Conservation (phyloP, 2,329 filamentous ascomycete genomes). For the Pestalotiopsis sp. region DNA sequence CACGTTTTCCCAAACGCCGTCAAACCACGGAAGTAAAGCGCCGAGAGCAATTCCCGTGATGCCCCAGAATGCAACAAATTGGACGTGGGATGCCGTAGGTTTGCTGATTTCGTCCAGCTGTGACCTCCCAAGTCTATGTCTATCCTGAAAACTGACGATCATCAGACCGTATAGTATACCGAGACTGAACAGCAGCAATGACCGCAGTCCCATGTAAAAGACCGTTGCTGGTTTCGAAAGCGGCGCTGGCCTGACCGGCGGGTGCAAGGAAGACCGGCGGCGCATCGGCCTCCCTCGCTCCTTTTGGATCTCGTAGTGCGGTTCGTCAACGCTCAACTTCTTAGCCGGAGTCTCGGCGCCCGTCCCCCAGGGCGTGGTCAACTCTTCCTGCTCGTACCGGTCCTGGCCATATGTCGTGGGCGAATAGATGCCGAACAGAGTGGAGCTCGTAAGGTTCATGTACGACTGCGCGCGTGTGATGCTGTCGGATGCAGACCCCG, state of each 20-base stretch:
- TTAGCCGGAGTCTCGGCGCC: slow-evolving; percentile 70
- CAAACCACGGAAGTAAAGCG: slow-evolving; percentile 80
- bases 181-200: slow-evolving; percentile 71
- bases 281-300: slow-evolving; percentile 33
- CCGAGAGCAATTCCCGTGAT: slow-evolving; percentile 76
- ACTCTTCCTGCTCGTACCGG: slow-evolving; percentile 51
- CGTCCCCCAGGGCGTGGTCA: slow-evolving; percentile 75
- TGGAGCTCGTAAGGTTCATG: slow-evolving; percentile 85
- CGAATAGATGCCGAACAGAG: slow-evolving; percentile 89
- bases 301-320: slow-evolving; percentile 25
- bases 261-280: slow-evolving; percentile 36
- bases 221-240: slow-evolving; percentile 29
- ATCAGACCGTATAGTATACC: slow-evolving; percentile 83
- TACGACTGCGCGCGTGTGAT: slow-evolving; percentile 75
- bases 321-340: slow-evolving; percentile 37
- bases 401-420: slow-evolving; percentile 59
- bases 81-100: slow-evolving; percentile 50
- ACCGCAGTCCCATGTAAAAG: slow-evolving; percentile 59
- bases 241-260: slow-evolving; percentile 27
- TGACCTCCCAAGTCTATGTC: slow-evolving; percentile 64
- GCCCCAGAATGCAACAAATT: slow-evolving; percentile 82
- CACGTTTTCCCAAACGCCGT: slow-evolving; percentile 69
- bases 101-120: slow-evolving; percentile 50
- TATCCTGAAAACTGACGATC: slow-evolving; percentile 77
- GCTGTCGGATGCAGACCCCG: slow-evolving; percentile 36